These are phyloP conservation scores for Leishmania braziliensis DNA, from an alignment of 208 protist genomes.

Conservation along the genomic window DNA sequence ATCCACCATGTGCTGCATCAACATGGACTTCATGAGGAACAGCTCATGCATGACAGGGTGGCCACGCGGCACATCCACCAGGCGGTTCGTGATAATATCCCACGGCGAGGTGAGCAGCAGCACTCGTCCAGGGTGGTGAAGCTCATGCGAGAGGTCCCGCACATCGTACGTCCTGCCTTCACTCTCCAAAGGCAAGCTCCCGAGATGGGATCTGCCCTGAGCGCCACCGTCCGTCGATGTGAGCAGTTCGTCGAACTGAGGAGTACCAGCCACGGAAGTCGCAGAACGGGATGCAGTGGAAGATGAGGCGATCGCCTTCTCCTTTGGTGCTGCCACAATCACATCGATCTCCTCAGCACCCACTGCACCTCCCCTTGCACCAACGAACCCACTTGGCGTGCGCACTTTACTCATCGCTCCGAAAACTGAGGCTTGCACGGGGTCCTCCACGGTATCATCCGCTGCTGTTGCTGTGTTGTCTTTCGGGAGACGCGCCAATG, in stretches of 20 bases:
- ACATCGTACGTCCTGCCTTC: not conserved
- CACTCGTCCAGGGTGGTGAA: conserved; percentile 64
- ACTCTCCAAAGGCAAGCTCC: not conserved
- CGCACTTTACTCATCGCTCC: not conserved
- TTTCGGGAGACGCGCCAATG: not conserved
- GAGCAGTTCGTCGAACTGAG: not conserved
- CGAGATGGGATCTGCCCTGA: too few species aligned
- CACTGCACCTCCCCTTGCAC: not conserved
- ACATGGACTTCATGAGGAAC: conserved; percentile 54
- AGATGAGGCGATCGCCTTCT: not conserved
- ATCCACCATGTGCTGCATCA: conserved; percentile 52
- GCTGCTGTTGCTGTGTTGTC: not conserved
- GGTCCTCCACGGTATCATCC: not conserved
- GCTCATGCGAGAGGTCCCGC: conserved; percentile 46
- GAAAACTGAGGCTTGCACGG: not conserved
- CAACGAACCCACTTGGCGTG: not conserved
- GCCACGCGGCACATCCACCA: conserved; percentile 61
- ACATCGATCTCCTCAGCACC: conserved; percentile 1
- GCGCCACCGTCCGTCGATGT: not conserved
- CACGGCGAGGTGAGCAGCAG: conserved; percentile 58
- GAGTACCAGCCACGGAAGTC: not conserved
- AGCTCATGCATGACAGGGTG: conserved; percentile 59
- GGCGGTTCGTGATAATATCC: conserved; percentile 38
- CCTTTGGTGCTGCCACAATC: conserved; percentile 6
- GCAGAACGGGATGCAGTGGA: not conserved